Conservation (phyloP, 768 basidiomycete genomes). For the Cyathus striatus region DNA sequence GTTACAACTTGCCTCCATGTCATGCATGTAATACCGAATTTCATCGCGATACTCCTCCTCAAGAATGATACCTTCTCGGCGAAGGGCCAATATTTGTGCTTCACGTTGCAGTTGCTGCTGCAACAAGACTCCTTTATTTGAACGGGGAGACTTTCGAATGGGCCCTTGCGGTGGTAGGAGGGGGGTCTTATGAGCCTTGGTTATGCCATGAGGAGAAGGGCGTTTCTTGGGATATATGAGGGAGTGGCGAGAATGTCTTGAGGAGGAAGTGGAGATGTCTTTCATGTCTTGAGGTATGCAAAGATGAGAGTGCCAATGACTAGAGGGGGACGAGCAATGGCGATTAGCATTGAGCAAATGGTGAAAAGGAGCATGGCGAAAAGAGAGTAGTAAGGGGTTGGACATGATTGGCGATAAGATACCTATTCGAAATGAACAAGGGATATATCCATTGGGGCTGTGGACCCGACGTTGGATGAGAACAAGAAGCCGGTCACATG, state of each 20-base stretch:
- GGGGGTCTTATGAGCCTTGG: constrained; percentile 60
- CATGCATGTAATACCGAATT: constrained; percentile 90
- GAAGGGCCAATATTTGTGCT: constrained; percentile 61
- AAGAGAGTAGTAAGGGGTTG: constrained; percentile 15
- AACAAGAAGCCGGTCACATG: too few relatives aligned
- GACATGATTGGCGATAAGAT: constrained; percentile 13
- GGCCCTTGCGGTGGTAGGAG: constrained; percentile 45
- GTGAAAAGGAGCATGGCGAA: constrained; percentile 17
- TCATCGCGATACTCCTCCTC: constrained; percentile 97
- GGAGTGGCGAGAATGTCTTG: constrained; percentile 56
- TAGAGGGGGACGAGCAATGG: constrained; percentile 26
- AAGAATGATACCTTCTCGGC: constrained; percentile 70
- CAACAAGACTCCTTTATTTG: constrained; percentile 51
- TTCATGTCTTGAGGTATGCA: constrained; percentile 81
- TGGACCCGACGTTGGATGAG: too few relatives aligned
- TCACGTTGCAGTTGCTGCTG: constrained; percentile 68
- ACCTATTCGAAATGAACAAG: constrained; percentile 1
- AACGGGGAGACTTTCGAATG: constrained; percentile 60
- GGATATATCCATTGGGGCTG: neutral
- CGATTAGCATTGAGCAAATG: constrained; percentile 15
- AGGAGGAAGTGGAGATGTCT: constrained; percentile 58
- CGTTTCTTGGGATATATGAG: constrained; percentile 80
- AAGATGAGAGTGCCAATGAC: too few relatives aligned
- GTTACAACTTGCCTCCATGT: constrained; percentile 85
- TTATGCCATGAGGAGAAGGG: constrained; percentile 76